phyloP scores from a whole-genome alignment of 768 basidiomycete species.

The Lactifluus hygrophoroides region DNA sequence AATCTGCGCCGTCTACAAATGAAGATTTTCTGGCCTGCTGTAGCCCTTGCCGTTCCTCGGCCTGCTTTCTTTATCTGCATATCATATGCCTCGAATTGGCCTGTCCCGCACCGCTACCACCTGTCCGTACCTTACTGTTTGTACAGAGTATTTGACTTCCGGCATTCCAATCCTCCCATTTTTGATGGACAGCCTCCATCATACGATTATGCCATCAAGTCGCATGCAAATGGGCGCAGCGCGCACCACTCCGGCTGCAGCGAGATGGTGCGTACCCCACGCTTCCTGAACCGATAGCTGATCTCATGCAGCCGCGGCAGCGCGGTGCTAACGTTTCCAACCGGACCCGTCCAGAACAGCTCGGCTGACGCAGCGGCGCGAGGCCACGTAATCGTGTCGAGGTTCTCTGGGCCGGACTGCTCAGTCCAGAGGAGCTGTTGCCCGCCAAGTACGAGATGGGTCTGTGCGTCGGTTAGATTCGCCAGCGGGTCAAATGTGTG shows the following conservation, averaged over 20 bases:
- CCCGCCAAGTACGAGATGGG: slow-evolving; percentile 57
- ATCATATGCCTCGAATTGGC: too few species aligned
- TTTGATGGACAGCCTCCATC: too few species aligned
- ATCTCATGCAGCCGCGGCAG: slow-evolving; percentile 53
- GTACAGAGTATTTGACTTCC: too few species aligned
- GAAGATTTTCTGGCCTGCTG: too few species aligned
- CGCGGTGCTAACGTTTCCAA: slow-evolving; percentile 31
- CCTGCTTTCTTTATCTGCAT: too few species aligned
- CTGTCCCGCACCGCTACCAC: too few species aligned
- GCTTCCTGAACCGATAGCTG: slow-evolving; percentile 27
- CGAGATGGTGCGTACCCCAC: slow-evolving; percentile 29
- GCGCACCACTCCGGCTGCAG: slow-evolving; percentile 38
- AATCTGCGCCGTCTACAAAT: too few species aligned
- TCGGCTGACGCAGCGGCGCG: slow-evolving; percentile 65
- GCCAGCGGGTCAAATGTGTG: slow-evolving; percentile 67
- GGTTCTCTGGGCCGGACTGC: slow-evolving; percentile 57
- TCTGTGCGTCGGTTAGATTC: slow-evolving; percentile 41
- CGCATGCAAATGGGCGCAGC: slow-evolving; percentile 24
- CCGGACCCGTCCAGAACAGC: slow-evolving; percentile 64
- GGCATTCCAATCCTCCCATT: too few species aligned
- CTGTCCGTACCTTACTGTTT: too few species aligned
- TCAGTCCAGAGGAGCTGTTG: slow-evolving; percentile 69
- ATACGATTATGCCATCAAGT: not conserved
- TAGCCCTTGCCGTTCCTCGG: too few species aligned
- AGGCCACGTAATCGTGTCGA: slow-evolving; percentile 67